Base-by-base conservation (phyloP, 331 rosid genomes). In the Malus hybrid region DNA sequence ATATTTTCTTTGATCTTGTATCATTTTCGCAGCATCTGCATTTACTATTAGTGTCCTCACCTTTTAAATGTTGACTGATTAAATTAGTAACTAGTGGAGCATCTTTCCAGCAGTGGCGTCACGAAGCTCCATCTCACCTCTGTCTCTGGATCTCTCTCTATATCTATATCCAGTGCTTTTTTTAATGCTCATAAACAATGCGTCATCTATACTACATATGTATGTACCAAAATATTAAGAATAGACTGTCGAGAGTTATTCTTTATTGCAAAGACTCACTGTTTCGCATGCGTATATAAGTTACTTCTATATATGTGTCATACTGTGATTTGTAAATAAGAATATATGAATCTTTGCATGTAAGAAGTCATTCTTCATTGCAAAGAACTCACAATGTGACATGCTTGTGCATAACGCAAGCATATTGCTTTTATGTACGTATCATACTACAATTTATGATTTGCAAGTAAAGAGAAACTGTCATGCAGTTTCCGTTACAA, bases 91-190 rank as follows among this genome's bases (percentile, higher is more conserved):
- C 3, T 3, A 44, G 59, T 24, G 77, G 68, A 59, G 77, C 63
- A 73, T 73, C 77, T 61, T 73, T 73, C 77, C 69, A 28, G 61
- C 61, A 10, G 70, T 73, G 42, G 77, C 48, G 77, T 73, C 77
- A 73, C 61, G 77, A 73, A 61, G 69, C 31, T 39, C 59, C 22
- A 27, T 27, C 42, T 72, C 4, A 59, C 22, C 67, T 55, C 13
- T 59, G 10, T 34, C 4, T 52, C 22, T 71, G 55, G 76, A 71
- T 36, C 44, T 36, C 44, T 36, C 44, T 71, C 66, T 55, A 13
- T 44, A 4, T 65, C 22, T 2, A 7, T 16, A 4, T n/a, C 48
- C 36, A 20, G 31, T 62, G 66, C 44, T 9, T 20, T 15, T 63
- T 15, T 36, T 36, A 36, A 36, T 36, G 44, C 44, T 36, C 44